phyloP scores from a whole-genome alignment of 1,284 basidiomycete species.

The Puccinia triticina region DNA sequence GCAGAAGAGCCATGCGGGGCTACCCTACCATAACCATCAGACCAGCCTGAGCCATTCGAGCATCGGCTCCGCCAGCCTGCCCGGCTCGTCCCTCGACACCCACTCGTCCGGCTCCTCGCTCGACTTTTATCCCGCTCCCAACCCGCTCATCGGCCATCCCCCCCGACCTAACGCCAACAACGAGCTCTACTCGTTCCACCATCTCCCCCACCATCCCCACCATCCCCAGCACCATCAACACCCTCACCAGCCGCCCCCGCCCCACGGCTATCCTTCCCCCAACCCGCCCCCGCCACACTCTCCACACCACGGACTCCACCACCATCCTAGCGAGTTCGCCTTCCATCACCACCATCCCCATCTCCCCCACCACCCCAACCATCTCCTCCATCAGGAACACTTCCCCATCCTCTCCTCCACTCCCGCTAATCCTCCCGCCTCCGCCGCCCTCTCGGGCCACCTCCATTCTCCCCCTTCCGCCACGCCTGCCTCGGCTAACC shows the following conservation, averaged over 20 bases:
- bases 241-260: neutral
- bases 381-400: conserved; percentile 51
- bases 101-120: neutral
- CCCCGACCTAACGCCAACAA: neutral
- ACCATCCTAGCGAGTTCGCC: conserved; percentile 53
- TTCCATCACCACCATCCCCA: conserved; percentile 55
- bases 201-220: neutral
- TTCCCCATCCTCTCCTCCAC: conserved; percentile 53
- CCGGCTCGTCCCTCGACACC: neutral
- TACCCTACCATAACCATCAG: conserved; percentile 20
- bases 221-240: neutral
- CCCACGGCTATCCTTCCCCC: neutral
- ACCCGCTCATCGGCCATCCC: neutral
- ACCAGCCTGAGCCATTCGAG: conserved; percentile 6
- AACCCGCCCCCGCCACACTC: neutral
- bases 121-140: neutral
- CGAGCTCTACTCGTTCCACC: conserved; percentile 14
- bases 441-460: neutral
- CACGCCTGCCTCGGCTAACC: conserved; percentile 29
- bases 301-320: neutral
- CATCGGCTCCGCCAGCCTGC: neutral
- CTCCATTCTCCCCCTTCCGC: conserved; percentile 20
- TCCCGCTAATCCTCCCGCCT: conserved; percentile 28
- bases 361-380: conserved; percentile 43
- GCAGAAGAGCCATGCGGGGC: conserved; percentile 4